Evolutionary conservation across 371 early-diverging fungal species (phyloP), one percentile per base, ranked within the genome.

Genomic region (Umbelopsis sp.): DNA sequence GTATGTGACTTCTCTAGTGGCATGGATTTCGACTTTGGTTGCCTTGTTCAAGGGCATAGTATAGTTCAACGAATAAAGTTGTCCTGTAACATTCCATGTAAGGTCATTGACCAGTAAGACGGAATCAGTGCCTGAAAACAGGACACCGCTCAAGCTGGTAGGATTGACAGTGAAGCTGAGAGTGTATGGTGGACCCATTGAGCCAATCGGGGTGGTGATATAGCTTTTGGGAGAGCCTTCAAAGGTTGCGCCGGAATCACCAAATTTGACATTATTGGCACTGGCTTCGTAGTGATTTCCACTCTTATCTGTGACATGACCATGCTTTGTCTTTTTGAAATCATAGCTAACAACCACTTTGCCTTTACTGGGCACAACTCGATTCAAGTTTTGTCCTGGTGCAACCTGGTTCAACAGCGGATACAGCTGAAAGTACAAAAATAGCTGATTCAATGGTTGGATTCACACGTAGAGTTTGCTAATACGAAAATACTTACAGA

Each of bases 151-250:
- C 8, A 14, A 18, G 44, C 44, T 37, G 24, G 37, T 29, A 44
- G 64, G 64, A 8, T 37, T 64, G 41, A 64, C 45, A 44, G 24
- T 24, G 45, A 64, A 64, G 4, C 45, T 45, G 38, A 64, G 24
- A 20, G 64, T 64, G 46, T 64, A 64, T 12, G 64, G 64, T 64
- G 64, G 64, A 44, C 64, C 64, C 64, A 64, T 64, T 24, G 64
- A 64, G 16, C 44, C 14, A 12, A 64, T 11, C 18, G 45, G n/a
- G 20, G 64, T 64, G 5, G n/a, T 25, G 10, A 46, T 46, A 25
- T 20, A 64, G 44, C 64, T 64, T 11, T 57, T 57, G 25, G 57
- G 9, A 32, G 44, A 24, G 9, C 64, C 64, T 18, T 38, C 24
- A 41, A 64, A 64, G 4, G 44, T 14, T n/a, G 45, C 64, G 12